Evolutionary conservation across 352 stramenopile species (phyloP), one percentile per base, ranked within the genome.

Genomic region (Peronospora farinosa): DNA sequence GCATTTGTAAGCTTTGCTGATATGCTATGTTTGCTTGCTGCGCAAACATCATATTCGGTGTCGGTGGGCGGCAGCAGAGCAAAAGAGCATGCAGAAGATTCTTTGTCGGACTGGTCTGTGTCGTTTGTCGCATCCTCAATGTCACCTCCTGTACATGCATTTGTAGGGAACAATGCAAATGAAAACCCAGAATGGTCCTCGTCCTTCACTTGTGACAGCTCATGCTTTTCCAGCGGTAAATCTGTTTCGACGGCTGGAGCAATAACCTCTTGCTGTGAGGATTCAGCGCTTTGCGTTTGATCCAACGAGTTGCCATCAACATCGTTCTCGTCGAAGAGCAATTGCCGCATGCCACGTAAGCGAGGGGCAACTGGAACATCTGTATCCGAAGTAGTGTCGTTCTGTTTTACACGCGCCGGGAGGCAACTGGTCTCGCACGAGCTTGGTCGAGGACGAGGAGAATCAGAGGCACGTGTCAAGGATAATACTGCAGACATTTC

Each of bases 301-400:
- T 57, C 28, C 15, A 45, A 39, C 7, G 43, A 27, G 7, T 47
- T 44, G 1, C 7, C 32, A 30, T 15, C 16, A 2, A 30, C 21
- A 16, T 60, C 44, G 9, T 51, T 28, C 0, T 53, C 52, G 33
- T 75, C 65, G 53, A 85, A 89, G 32, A 63, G 57, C 40, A 89
- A 51, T 25, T 75, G 60, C 7, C 75, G 67, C 5, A 72, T 80
- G 25, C 57, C 64, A 40, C 49, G 44, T 42, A 49, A 40, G 25
- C 46, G 54, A 57, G 67, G 42, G 2, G 42, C 41, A 37, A 30
- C 41, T 28, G 51, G 44, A 51, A 66, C 56, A 16, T 45, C 30
- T 23, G 44, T 31, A 33, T 21, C 19, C 3, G 55, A 27, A 2
- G 43, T 47, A 11, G 7, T 27, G 13, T 51, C 13, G 7, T 45